These are phyloP conservation scores for Russula earlei DNA, from an alignment of 768 basidiomycete genomes.

Conservation along the genomic window DNA sequence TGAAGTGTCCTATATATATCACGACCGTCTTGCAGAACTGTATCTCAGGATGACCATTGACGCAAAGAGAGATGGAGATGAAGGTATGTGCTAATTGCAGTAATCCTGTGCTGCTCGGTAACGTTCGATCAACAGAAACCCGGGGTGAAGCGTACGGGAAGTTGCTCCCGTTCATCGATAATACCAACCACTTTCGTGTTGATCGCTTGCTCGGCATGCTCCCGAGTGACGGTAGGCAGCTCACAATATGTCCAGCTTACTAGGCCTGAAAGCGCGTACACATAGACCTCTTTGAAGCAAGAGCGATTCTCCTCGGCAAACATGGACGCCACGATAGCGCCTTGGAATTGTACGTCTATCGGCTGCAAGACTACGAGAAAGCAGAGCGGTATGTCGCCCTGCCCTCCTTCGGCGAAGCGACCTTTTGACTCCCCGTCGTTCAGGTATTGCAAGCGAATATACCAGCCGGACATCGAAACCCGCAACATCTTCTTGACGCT, in stretches of 20 bases:
- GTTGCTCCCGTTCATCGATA: conserved; percentile 67
- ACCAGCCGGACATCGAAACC: conserved; percentile 47
- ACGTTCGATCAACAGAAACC: conserved; percentile 31
- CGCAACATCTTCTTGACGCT: conserved; percentile 71
- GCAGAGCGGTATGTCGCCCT: conserved; percentile 69
- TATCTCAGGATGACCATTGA: conserved; percentile 63
- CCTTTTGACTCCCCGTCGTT: background rate
- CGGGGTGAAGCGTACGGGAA: conserved; percentile 49
- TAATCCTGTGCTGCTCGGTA: background rate
- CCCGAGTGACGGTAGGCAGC: conserved; percentile 61
- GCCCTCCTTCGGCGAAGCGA: background rate
- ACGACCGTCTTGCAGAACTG: conserved; percentile 83
- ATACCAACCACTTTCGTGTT: conserved; percentile 57
- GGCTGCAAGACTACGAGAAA: conserved; percentile 69
- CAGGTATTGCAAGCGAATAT: conserved; percentile 87
- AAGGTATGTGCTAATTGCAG: conserved; percentile 32
- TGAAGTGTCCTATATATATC: conserved; percentile 60
- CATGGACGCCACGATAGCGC: conserved; percentile 89
- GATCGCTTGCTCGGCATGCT: conserved; percentile 77
- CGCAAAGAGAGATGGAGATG: conserved; percentile 50
- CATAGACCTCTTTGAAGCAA: conserved; percentile 79
- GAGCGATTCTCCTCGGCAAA: conserved; percentile 83
- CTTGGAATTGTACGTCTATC: conserved; percentile 90
- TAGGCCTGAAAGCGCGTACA: background rate
- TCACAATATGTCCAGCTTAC: background rate